Percentiles rank a stretch among this genome's conserved stretches.
These are phyloP conservation scores for Corymbia maculata DNA, from an alignment of 345 rosid species.

Conservation along the genomic window DNA sequence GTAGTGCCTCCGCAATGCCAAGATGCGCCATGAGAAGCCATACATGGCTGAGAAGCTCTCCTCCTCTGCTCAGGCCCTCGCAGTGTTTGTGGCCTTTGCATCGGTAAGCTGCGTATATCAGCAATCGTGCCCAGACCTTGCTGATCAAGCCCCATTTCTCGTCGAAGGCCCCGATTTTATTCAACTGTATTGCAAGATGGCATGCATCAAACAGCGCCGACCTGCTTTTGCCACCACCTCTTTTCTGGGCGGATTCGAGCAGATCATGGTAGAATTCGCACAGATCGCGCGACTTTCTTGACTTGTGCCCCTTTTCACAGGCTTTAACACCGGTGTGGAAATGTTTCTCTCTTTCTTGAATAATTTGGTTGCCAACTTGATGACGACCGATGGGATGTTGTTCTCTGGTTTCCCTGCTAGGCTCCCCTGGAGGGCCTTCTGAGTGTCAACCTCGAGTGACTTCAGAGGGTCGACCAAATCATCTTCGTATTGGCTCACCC, in stretches of 20 bases:
- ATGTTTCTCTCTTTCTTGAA: too few relatives aligned
- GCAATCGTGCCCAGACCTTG: neutral
- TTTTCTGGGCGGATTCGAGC: too few relatives aligned
- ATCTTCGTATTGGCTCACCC: too few relatives aligned
- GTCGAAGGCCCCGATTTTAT: neutral
- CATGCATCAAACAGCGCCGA: conserved; percentile 16
- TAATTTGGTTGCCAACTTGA: too few relatives aligned
- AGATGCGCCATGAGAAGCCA: conserved; percentile 51
- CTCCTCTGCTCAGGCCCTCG: conserved; percentile 34
- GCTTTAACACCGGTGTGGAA: too few relatives aligned
- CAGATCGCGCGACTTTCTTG: neutral
- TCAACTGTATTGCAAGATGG: conserved; percentile 1
- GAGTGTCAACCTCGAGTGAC: too few relatives aligned
- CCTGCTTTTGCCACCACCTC: too few relatives aligned
- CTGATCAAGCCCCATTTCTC: neutral
- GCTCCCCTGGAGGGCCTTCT: too few relatives aligned
- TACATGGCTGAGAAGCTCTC: conserved; percentile 38
- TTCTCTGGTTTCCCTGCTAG: too few relatives aligned
- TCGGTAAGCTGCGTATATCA: conserved; percentile 2
- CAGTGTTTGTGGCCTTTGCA: conserved; percentile 22
- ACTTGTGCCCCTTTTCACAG: neutral
- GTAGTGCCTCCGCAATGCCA: conserved; percentile 39
- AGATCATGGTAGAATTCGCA: too few relatives aligned
- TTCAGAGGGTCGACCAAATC: too few relatives aligned
- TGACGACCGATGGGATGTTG: too few relatives aligned